Conservation (phyloP, 2,329 filamentous ascomycete species). For the Pseudocercospora ulei region DNA sequence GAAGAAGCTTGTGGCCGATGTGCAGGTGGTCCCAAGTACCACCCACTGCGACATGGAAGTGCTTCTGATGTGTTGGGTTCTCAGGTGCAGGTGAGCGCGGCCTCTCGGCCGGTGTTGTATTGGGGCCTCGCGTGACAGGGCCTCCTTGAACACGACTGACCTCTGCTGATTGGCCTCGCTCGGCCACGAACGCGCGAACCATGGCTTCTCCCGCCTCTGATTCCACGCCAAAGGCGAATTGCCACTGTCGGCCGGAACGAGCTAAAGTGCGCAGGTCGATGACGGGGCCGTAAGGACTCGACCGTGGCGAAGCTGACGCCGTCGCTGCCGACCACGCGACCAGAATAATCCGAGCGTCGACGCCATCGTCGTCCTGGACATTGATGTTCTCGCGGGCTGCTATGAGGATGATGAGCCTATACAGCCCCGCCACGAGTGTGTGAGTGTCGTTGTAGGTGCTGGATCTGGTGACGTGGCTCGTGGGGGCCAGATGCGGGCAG, state of each 20-base stretch:
- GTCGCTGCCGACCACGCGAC: constrained; percentile 49
- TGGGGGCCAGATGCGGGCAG: constrained; percentile 51
- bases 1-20: constrained; percentile 86
- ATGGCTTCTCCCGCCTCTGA: constrained; percentile 55
- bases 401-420: constrained; percentile 65
- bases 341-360: constrained; percentile 67
- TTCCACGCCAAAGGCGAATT: constrained; percentile 55
- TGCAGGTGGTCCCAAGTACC: constrained; percentile 97
- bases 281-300: constrained; percentile 42
- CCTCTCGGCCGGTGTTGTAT: constrained; percentile 3
- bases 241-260: constrained; percentile 50
- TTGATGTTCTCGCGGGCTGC: constrained; percentile 56
- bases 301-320: constrained; percentile 25
- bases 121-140: constrained; percentile 8
- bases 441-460: constrained; percentile 60
- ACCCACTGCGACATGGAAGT: constrained; percentile 65
- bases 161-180: constrained; percentile 29
- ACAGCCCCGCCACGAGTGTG: constrained; percentile 63
- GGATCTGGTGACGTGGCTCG: constrained; percentile 43
- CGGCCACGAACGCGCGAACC: constrained; percentile 40
- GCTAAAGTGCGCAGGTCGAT: constrained; percentile 44
- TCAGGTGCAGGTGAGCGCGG: constrained; percentile 8
- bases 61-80: constrained; percentile 28
- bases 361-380: constrained; percentile 56
- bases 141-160: constrained; percentile 32